Evolutionary conservation across 164 flowering plant genomes (phyloP), one percentile per base, ranked within the genome.

Genomic region (Litsea cubeba): DNA sequence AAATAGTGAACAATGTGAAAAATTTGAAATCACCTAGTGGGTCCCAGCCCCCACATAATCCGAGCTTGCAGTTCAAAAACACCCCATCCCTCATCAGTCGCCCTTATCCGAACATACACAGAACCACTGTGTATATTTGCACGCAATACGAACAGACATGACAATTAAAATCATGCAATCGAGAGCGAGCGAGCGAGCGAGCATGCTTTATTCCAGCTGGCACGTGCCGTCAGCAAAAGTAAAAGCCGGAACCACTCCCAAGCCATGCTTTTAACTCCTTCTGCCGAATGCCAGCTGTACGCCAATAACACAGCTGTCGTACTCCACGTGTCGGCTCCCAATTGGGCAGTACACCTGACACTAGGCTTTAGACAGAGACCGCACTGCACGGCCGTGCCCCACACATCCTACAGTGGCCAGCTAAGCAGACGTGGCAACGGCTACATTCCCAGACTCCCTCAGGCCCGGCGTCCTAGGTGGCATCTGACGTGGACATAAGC

Each of bases 391-490:
- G 18, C 35, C 22, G 70, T 62, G 35, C 69, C 60, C 69, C 72
- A 50, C 68, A 25, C 17, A 10, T 32, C 69, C 78, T 71, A 71
- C 80, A 65, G 49, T 72, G 26, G 51, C 85, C 86, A 81, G 84
- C 85, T 81, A 62, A 72, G 66, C 2, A 8, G 18, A 69, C 69
- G 62, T 58, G 28, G 74, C 79, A 86, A 88, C 89, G 89, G 91
- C 89, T 86, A 81, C 30, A 60, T 80, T 26, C n/a, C 24, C 35
- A 76, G 65, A 50, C 70, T 75, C 4, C 25, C 57, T 66, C 67
- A 72, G n/a, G 57, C 17, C 32, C 71, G 23, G 57, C 62, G 65
- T 80, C 75, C 62, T 64, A 74, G 40, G 60, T 76, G 79, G 70
- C 24, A 1, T 14, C 23, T 28, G 63, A 74, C 69, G 26, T 67